Evolutionary conservation across 2,329 filamentous ascomycete species (phyloP).

Genomic region (Paracamarosporium sp.): DNA sequence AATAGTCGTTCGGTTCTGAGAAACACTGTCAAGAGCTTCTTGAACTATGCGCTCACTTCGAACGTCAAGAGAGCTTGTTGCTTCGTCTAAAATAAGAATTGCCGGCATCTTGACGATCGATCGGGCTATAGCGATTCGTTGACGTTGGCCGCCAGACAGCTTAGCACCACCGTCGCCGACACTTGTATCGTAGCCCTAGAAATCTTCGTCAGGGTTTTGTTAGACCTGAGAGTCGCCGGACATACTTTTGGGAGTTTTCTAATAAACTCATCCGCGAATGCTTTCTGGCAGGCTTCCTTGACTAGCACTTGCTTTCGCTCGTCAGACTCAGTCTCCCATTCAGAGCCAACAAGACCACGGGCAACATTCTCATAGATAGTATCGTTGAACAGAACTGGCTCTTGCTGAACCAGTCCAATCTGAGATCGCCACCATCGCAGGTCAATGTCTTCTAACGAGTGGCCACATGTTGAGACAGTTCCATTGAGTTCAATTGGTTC

Average conservation of each 20-base stretch:
- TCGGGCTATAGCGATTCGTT: constrained; percentile 56
- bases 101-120: constrained; percentile 48
- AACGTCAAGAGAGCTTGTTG: constrained; percentile 37
- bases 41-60: constrained; percentile 48
- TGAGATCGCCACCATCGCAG: constrained; percentile 89
- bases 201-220: constrained; percentile 56
- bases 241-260: constrained; percentile 56
- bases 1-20: constrained; percentile 63
- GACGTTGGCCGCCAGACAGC: constrained; percentile 91
- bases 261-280: constrained; percentile 93
- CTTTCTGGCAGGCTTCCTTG: constrained; percentile 69
- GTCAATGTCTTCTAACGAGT: constrained; percentile 78
- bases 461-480: constrained; percentile 22
- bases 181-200: constrained; percentile 82
- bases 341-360: constrained; percentile 79
- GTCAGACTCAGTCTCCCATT: constrained; percentile 49
- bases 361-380: constrained; percentile 87
- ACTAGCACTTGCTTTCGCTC: constrained; percentile 72
- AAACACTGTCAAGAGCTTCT: constrained; percentile 38
- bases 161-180: constrained; percentile 93
- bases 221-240: neutral
- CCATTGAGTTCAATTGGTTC: too few species aligned
- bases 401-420: constrained; percentile 88
- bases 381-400: constrained; percentile 85
- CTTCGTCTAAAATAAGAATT: constrained; percentile 48